Evolutionary conservation across 306 rosid species (phyloP).

Genomic region (Cicer cuneatum): DNA sequence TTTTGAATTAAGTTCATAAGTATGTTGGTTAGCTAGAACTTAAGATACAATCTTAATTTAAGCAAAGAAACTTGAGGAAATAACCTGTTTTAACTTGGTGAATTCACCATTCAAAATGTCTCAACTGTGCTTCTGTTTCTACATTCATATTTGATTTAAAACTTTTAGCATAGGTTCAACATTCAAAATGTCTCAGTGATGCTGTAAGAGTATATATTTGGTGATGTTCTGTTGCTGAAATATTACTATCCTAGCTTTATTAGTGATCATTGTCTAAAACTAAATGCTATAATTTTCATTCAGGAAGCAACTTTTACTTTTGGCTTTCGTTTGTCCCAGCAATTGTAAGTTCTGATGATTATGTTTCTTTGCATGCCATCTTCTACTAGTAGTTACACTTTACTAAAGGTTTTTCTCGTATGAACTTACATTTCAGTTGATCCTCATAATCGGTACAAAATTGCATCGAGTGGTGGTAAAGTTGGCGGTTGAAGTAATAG

Average conservation of each 20-base stretch:
- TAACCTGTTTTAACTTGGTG: conserved; percentile 29
- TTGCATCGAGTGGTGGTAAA: conserved; percentile 86
- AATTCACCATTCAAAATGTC: conserved; percentile 3
- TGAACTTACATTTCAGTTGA: conserved; percentile 57
- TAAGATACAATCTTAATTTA: not conserved
- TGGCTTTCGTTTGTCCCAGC: conserved; percentile 95
- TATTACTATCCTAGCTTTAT: conserved; percentile 3
- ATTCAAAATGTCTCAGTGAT: not conserved
- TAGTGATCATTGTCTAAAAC: conserved; percentile 29
- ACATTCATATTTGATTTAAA: not conserved
- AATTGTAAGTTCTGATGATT: conserved; percentile 63
- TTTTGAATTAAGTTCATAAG: conserved; percentile 23
- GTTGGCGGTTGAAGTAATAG: conserved; percentile 82
- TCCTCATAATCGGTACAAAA: conserved; percentile 83
- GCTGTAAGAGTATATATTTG: conserved; percentile 11
- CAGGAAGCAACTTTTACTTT: conserved; percentile 90
- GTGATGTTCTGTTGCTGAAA: not conserved
- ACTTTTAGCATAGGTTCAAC: too few relatives aligned
- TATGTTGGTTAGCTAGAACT: not conserved
- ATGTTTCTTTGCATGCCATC: not conserved
- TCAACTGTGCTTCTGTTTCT: conserved; percentile 12
- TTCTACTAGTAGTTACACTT: conserved; percentile 29
- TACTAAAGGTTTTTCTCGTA: conserved; percentile 23
- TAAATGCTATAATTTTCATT: conserved; percentile 44
- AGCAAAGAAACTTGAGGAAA: conserved; percentile 6